These are phyloP conservation scores for Ogataea pini DNA, from an alignment of 805 yeast genomes.

Conservation along the genomic window DNA sequence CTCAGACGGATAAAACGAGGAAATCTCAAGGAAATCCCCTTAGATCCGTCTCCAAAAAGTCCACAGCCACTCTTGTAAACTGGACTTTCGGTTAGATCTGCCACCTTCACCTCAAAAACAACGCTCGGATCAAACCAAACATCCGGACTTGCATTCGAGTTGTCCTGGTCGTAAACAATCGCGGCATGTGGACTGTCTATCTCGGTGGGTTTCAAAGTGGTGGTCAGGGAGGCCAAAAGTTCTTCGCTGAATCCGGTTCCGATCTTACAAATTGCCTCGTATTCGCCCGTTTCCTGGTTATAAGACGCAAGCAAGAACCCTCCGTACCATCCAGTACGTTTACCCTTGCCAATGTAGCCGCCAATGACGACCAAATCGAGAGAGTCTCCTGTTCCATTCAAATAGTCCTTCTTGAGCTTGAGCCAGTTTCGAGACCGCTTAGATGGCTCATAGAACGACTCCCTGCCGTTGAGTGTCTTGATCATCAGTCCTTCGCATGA, in stretches of 20 bases:
- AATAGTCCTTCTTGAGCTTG: slow-evolving; percentile 90
- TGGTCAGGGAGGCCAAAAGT: slow-evolving; percentile 59
- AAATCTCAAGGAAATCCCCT: slow-evolving; percentile 84
- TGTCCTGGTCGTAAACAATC: slow-evolving; percentile 59
- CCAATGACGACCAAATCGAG: slow-evolving; percentile 92
- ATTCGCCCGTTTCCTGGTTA: slow-evolving; percentile 88
- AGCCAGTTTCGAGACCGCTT: slow-evolving; percentile 95
- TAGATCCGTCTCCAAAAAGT: slow-evolving; percentile 52
- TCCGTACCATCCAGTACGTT: slow-evolving; percentile 92
- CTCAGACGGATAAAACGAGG: slow-evolving; percentile 83
- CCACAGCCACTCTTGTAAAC: slow-evolving; percentile 81
- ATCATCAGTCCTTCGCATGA: slow-evolving; percentile 97
- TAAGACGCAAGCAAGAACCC: slow-evolving; percentile 91
- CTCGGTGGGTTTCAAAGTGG: slow-evolving; percentile 66
- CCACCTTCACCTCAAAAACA: slow-evolving; percentile 87
- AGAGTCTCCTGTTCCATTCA: slow-evolving; percentile 95
- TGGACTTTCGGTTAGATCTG: slow-evolving; percentile 87
- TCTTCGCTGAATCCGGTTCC: slow-evolving; percentile 97
- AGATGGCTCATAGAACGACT: slow-evolving; percentile 88
- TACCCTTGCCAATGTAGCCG: slow-evolving; percentile 91
- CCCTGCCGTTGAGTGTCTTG: slow-evolving; percentile 77
- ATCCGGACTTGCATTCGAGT: slow-evolving; percentile 75
- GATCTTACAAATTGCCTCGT: slow-evolving; percentile 92
- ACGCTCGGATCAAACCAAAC: slow-evolving; percentile 91
- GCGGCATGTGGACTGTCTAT: slow-evolving; percentile 64